A percentile compares a stretch with the other conserved stretches of the same genome.
Evolutionary conservation across 306 rosid species (phyloP).

Genomic region (Cucumis melo): DNA sequence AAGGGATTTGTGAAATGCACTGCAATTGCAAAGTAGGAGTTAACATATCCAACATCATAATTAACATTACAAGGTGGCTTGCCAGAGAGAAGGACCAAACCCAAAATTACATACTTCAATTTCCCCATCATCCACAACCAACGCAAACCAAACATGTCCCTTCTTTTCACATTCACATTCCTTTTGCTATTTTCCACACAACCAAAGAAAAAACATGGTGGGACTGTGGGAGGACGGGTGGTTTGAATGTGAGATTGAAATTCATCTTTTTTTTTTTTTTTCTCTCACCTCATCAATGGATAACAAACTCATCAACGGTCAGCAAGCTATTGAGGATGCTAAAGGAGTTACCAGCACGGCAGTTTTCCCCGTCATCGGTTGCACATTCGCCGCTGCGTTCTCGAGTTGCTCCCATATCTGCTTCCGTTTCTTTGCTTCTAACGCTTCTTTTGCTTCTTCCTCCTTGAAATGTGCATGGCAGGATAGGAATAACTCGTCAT

Average conservation of each 20-base stretch:
- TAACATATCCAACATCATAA: not conserved
- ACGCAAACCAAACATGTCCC: not conserved
- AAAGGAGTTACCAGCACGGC: constrained; percentile 68
- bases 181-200: not conserved
- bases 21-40: constrained; percentile 3
- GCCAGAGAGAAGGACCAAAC: not conserved
- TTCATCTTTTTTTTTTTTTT: not conserved
- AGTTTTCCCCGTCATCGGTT: constrained; percentile 62
- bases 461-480: constrained; percentile 47
- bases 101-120: constrained; percentile 1
- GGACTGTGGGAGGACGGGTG: not conserved
- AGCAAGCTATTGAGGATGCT: constrained; percentile 28
- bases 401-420: constrained; percentile 74
- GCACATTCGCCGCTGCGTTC: constrained; percentile 47
- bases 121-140: not conserved
- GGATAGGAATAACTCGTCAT: constrained; percentile 55
- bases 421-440: constrained; percentile 43
- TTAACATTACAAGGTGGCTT: not conserved
- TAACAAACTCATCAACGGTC: constrained; percentile 5
- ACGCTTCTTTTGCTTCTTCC: constrained; percentile 40
- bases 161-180: not conserved
- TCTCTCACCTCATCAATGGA: not conserved
- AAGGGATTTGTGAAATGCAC: not conserved
- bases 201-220: not conserved
- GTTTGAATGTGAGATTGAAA: not conserved